Evolutionary conservation across 148 eudicot species (phyloP), one percentile per base, ranked within the genome.

Genomic region (Rhododendron griersonianum): DNA sequence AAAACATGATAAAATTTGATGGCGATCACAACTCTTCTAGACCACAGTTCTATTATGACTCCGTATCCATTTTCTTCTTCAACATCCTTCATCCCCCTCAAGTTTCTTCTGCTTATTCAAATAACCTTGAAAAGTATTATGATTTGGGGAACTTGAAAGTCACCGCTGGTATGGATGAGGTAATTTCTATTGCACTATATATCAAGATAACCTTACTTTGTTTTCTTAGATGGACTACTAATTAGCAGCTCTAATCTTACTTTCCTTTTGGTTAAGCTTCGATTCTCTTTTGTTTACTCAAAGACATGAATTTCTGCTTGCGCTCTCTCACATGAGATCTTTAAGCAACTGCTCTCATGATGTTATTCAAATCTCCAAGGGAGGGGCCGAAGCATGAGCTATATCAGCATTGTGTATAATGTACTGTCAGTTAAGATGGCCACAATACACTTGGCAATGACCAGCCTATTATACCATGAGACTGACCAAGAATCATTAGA

Each of bases 1-100:
- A 96, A 90, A 93, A 91, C 90, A 93, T 96, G 84, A 93, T 96
- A 83, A 94, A 94, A 87, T 94, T 96, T 89, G 95, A 95, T 78
- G 98, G 98, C 50, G 98, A 96, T 91, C 98, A 96, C 88, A 96
- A 96, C 90, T 94, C 98, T 81, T 93, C 98, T 45, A 92, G 98
- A 79, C 98, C 98, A 55, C 98, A 94, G 80, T 94, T 93, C 83
- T 96, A 90, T 89, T 94, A 94, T 89, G 98, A 96, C 76, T 92
- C 98, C 0, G 94, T 96, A 79, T 93, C 98, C 61, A 90, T 94
- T 82, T 96, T 96, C 90, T 96, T 96, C 91, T 89, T 90, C 88
- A 93, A 96, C 45, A 89, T 92, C 61, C 98, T 96, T 74, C 94
- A 87, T 81, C 98, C 96, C 80, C 98, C 98, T 85, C 92, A 81